phyloP scores from a whole-genome alignment of 2,329 filamentous ascomycete species.

The Stagonosporopsis chrysanthemi region DNA sequence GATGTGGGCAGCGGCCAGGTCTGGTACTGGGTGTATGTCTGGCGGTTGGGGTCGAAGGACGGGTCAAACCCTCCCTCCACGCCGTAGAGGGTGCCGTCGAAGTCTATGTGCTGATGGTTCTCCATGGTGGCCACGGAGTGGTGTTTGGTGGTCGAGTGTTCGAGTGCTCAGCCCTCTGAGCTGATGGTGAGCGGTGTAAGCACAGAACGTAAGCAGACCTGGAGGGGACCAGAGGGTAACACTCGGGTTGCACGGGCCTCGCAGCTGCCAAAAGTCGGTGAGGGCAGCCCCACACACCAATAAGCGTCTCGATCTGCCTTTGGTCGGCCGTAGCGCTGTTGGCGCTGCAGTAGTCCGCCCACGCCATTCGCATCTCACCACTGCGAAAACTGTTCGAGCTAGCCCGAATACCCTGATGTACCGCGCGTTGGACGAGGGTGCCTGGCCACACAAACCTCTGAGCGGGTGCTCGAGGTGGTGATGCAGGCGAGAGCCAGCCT shows the following conservation, averaged over 20 bases:
- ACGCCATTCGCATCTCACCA: conserved; percentile 18
- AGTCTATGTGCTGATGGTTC: conserved; percentile 47
- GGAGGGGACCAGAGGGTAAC: conserved; percentile 24
- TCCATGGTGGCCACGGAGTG: conserved; percentile 51
- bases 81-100: conserved; percentile 46
- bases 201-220: conserved; percentile 21
- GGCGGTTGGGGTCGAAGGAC: conserved; percentile 47
- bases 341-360: conserved; percentile 40
- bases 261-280: conserved; percentile 23
- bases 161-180: conserved; percentile 44
- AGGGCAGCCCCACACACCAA: conserved; percentile 21
- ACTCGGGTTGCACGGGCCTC: conserved; percentile 19
- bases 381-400: conserved; percentile 8
- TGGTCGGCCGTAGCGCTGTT: conserved; percentile 31
- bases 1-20: conserved; percentile 51
- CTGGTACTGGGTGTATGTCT: conserved; percentile 40
- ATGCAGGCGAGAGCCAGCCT: conserved; percentile 9
- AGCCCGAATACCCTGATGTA: conserved; percentile 25
- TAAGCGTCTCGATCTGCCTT: conserved; percentile 23
- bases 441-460: conserved; percentile 16
- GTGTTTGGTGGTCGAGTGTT: conserved; percentile 33
- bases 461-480: conserved; percentile 14
- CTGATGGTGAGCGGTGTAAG: conserved; percentile 42
- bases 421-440: conserved; percentile 24
- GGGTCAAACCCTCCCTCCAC: conserved; percentile 51